phyloP scores from a whole-genome alignment of 1,139 yeast species.

The Hansenula sp. region DNA sequence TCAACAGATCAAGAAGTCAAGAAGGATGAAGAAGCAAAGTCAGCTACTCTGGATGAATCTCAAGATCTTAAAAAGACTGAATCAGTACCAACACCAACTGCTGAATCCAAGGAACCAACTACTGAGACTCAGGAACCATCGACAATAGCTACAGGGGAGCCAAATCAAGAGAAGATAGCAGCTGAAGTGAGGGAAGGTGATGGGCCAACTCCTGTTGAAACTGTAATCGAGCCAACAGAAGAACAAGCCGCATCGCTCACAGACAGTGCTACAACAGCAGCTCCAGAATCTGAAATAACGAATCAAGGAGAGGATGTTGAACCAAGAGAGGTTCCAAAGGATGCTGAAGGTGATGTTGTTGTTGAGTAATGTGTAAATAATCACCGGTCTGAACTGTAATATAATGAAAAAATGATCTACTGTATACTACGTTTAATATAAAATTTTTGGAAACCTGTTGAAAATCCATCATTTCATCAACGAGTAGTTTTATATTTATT shows the following conservation, averaged over 20 bases:
- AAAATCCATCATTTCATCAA: too few species aligned
- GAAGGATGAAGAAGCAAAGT: neutral
- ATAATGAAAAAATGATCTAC: neutral
- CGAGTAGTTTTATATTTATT: neutral
- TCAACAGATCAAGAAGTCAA: conserved; percentile 18
- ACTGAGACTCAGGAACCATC: too few species aligned
- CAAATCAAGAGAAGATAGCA: too few species aligned
- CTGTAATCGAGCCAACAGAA: too few species aligned
- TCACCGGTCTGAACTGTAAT: neutral
- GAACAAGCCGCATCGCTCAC: too few species aligned
- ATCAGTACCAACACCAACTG: neutral
- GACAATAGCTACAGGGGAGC: too few species aligned
- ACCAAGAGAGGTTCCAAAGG: conserved; percentile 1
- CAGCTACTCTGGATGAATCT: neutral
- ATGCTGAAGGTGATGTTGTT: conserved; percentile 14
- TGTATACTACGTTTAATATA: too few species aligned
- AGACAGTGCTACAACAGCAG: neutral
- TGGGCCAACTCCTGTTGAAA: too few species aligned
- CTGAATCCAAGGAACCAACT: too few species aligned
- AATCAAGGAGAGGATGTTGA: conserved; percentile 1
- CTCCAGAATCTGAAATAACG: neutral
- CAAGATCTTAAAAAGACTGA: neutral
- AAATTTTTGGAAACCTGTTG: too few species aligned
- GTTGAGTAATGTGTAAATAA: conserved; percentile 3
- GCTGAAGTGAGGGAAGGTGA: too few species aligned